Base-by-base conservation (phyloP, 257 asterid genomes). In the Primulina eburnea region DNA sequence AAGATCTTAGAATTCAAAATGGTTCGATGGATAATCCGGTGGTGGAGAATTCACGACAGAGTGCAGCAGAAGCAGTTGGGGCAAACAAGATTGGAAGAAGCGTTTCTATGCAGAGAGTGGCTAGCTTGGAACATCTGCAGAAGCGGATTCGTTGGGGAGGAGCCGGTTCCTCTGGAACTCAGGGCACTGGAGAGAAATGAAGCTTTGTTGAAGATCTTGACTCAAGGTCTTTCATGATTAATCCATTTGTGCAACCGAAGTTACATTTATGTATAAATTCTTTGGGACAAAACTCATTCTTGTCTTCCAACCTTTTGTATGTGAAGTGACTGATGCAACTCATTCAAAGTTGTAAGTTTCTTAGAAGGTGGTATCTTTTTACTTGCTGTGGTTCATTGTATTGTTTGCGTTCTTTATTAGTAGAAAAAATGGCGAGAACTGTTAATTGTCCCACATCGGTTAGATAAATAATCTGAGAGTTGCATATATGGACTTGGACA, bases 41-140 rank as follows among this genome's bases (percentile, higher is more conserved):
- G 32, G 71, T 60, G 8, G 87, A 84, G 60, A 73, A 76, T 60
- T 63, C 71, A 61, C 79, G 61, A 32, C 82, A 71, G 67, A 72
- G 77, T 71, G 74, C 79, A 7, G 60, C 83, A 34, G 40, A 80
- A 34, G 76, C 79, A 4, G 62, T 34, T 37, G 87, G 82, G 58
- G 75, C 71, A 14, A 81, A 70, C 76, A 79, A 76, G 85, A 69
- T 82, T 33, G 97, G 90, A 60, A 78, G 88, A 75, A 81, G 83
- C 26, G 79, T 72, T 71, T 82, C 99, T 2, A 76, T 88, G 94
- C 97, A 89, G 80, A 84, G 96, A 77, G 95, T 89, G 71, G 95
- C 94, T 57, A 93, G 97, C 85, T 81, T 90, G 92, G 97, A 93
- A 63, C 99, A 90, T 79, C 82, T 90, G 70, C 95, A 90, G 85